phyloP scores from a whole-genome alignment of 2,329 filamentous ascomycete species.

The Alternaria triticina region DNA sequence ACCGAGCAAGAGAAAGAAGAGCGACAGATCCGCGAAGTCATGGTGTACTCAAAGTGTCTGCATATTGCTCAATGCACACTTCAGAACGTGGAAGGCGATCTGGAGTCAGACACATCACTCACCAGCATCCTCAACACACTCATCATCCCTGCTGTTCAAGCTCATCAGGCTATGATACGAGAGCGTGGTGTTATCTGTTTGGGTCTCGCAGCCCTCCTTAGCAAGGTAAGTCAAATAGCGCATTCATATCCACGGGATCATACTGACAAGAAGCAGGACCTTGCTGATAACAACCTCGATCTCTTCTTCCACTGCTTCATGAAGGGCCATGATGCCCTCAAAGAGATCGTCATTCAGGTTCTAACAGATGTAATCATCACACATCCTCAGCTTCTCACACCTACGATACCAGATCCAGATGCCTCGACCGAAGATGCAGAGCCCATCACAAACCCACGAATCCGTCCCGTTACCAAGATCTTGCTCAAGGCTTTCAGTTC shows the following conservation, averaged over 20 bases:
- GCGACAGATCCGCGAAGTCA: constrained; percentile 86
- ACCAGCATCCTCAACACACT: constrained; percentile 98
- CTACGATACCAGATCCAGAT: constrained; percentile 51
- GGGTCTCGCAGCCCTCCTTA: constrained; percentile 88
- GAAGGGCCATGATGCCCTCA: constrained; percentile 88
- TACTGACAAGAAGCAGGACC: constrained; percentile 59
- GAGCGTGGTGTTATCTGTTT: constrained; percentile 89
- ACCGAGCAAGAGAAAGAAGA: constrained; percentile 62
- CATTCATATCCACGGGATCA: too few species aligned
- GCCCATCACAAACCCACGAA: constrained; percentile 43
- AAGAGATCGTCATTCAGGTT: constrained; percentile 89
- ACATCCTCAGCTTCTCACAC: constrained; percentile 79
- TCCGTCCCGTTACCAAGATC: constrained; percentile 78
- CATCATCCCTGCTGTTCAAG: constrained; percentile 91
- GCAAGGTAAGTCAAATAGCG: constrained; percentile 72
- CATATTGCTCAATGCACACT: constrained; percentile 98
- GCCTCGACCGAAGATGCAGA: constrained; percentile 49
- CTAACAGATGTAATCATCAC: constrained; percentile 91
- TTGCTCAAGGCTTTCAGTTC: constrained; percentile 77
- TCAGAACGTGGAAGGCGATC: constrained; percentile 84
- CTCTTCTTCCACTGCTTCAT: constrained; percentile 96
- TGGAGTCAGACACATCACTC: constrained; percentile 89
- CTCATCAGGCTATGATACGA: constrained; percentile 88
- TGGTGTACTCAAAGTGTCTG: constrained; percentile 98
- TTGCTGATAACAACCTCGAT: constrained; percentile 89